Evolutionary conservation across 2,329 filamentous ascomycete species (phyloP), one percentile per base, ranked within the genome.

Genomic region (Raffaelea arxii): DNA sequence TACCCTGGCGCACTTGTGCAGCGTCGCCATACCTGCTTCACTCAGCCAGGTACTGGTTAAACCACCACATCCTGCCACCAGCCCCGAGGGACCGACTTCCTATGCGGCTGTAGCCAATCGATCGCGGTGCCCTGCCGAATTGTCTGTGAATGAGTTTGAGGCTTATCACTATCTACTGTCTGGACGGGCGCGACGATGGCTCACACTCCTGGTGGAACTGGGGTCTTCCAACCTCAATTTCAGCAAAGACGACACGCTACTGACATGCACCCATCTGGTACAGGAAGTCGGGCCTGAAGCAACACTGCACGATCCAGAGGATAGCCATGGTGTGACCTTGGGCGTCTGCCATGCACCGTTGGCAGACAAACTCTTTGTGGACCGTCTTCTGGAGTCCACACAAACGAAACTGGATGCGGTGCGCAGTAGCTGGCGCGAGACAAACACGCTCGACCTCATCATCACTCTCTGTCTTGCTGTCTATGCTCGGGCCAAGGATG

Each of bases 171-270:
- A 59, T 1, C 57, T 78, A 0, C 53, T 75, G 1, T 63, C 68
- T 0, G 75, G 74, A 0, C 64, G 61, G 3, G 53, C 63, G 10
- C 61, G 68, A 0, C 65, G 76, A 1, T 80, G 76, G 77, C 45
- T 57, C 10, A 48, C 51, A 1, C 46, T 58, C 0, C 55, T 77
- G 0, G 57, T 65, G 0, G 76, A 80, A 49, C 50, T 80, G 4
- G 74, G 65, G 0, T 68, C 71, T 0, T 68, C 72, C 0, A 60
- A 76, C 49, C 44, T 87, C 3, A 83, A 84, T 50, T 77, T 85
- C 50, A 77, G 74, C 25, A 70, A 68, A 0, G 67, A 75, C 25
- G 65, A 70, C 0, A 75, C 74, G 0, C 65, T 66, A 25, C 49
- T 62, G 0, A 52, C 83, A 0, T 56, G 86, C 1, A 61, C 63